Evolutionary conservation across 2,329 filamentous ascomycete genomes (phyloP).

Genomic region (Sporothrix curviconia): DNA sequence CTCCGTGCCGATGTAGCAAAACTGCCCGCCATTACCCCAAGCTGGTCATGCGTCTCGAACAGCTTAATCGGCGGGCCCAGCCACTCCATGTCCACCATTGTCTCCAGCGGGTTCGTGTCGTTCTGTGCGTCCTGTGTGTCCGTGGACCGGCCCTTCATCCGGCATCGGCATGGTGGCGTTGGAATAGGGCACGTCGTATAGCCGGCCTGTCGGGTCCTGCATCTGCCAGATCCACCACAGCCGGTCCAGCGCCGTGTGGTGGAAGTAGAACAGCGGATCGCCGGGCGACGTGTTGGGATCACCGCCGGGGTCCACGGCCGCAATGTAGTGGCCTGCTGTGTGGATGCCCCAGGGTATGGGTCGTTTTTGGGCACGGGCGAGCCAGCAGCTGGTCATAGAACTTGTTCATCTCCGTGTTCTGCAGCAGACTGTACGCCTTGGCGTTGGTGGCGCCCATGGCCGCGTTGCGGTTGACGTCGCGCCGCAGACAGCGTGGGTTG

Average conservation of each 20-base stretch:
- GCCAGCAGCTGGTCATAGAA: constrained; percentile 20
- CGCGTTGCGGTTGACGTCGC: constrained; percentile 29
- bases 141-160: no score
- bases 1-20: no score
- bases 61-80: constrained; percentile 21
- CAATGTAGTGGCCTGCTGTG: constrained; percentile 31
- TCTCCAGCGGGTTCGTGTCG: constrained; percentile 7
- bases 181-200: constrained; percentile 21
- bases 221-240: constrained; percentile 39
- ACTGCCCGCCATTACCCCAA: constrained; percentile 24
- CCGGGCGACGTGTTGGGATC: constrained; percentile 32
- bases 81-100: constrained; percentile 25
- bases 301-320: constrained; percentile 31
- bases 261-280: constrained; percentile 36
- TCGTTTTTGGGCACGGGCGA: constrained; percentile 17
- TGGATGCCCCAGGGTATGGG: constrained; percentile 23
- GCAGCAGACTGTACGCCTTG: constrained; percentile 16
- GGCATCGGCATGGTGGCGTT: constrained; percentile 24
- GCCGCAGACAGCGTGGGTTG: constrained; percentile 38
- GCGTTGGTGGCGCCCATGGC: no score
- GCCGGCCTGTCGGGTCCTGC: constrained; percentile 30
- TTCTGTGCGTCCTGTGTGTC: background rate
- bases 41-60: constrained; percentile 23
- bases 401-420: constrained; percentile 13
- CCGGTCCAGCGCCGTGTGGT: constrained; percentile 33